Conservation (phyloP, 1,284 basidiomycete genomes). For the Phaffia rhodozyma region DNA sequence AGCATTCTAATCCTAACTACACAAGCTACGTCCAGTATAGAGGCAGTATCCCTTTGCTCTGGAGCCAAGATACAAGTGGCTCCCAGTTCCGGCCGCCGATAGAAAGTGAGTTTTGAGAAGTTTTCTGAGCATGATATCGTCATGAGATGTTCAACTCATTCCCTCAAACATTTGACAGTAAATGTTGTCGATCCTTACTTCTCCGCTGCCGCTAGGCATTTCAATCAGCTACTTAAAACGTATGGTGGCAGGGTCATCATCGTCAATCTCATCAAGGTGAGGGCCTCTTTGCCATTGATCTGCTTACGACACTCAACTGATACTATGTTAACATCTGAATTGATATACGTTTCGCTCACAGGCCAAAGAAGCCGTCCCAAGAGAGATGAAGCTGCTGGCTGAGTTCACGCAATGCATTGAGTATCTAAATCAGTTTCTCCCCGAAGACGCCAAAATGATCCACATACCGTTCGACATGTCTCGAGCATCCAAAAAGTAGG, state of each 20-base stretch:
- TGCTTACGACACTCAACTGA: not conserved
- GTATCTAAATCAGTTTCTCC: slow-evolving; percentile 93
- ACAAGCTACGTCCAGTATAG: slow-evolving; percentile 95
- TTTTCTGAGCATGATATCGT: not conserved
- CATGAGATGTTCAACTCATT: not conserved
- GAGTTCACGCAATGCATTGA: slow-evolving; percentile 86
- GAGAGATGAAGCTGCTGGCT: slow-evolving; percentile 84
- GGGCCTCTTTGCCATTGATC: slow-evolving; percentile 29
- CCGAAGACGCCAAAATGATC: slow-evolving; percentile 69
- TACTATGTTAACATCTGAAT: not conserved
- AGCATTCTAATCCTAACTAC: slow-evolving; percentile 62
- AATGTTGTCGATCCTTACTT: slow-evolving; percentile 93
- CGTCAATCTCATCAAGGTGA: slow-evolving; percentile 88
- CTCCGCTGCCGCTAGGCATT: slow-evolving; percentile 82
- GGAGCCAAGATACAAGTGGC: slow-evolving; percentile 75
- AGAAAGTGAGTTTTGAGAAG: slow-evolving; percentile 59
- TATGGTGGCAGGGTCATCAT: slow-evolving; percentile 87
- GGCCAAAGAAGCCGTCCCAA: slow-evolving; percentile 47
- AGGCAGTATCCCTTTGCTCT: slow-evolving; percentile 89
- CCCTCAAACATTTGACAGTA: slow-evolving; percentile 43
- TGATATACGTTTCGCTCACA: not conserved
- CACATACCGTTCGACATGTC: slow-evolving; percentile 97
- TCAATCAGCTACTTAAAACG: slow-evolving; percentile 78
- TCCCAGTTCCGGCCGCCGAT: slow-evolving; percentile 83
- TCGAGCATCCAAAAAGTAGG: slow-evolving; percentile 57